Base-by-base conservation (phyloP, 345 rosid species). In the Eutrema japonicum region DNA sequence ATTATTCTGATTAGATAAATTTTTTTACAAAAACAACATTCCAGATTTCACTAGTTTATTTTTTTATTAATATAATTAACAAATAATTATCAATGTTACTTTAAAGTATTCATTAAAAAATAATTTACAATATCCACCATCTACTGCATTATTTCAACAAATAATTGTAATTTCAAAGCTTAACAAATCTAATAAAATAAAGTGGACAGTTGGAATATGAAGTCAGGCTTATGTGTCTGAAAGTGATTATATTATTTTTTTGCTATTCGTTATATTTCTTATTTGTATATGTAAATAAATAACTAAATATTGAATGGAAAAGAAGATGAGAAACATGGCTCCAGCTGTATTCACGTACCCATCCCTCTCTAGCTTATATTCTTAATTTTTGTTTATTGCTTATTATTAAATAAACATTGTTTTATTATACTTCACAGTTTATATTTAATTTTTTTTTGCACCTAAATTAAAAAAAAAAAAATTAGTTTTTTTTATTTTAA, bases 291-390 rank as follows among this genome's bases (percentile, higher is more conserved):
- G 54, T 50, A 57, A 56, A 70, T 63, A 63, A 3, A 2, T 30
- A 30, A 30, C 22, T 18, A 18, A 22, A 22, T 22, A 22, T 70
- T 32, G 40, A 70, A 68, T 61, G 60, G 16, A 22, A 69, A 62
- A 68, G 61, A 69, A 69, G 27, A 53, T 13, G 52, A 84, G 64
- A 79, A 74, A 70, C 50, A 74, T 77, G 80, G 75, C 73, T 85
- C 83, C 92, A 89, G 90, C 92, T 89, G 89, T 89, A 71, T 85
- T 83, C 92, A 82, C 85, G 78, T 61, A 77, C 76, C 56, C 63
- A 71, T 71, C 71, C 83, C 76, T 59, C 73, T 68, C 68, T 71
- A n/a, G 58, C 51, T 60, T 64, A 42, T 40, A 47, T 75, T 59
- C 47, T 75, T 69, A 45, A 60, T 0, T 0, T 35, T 48, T 68